phyloP scores from a whole-genome alignment of 768 basidiomycete species.

The Kwoniella mangroviensis region DNA sequence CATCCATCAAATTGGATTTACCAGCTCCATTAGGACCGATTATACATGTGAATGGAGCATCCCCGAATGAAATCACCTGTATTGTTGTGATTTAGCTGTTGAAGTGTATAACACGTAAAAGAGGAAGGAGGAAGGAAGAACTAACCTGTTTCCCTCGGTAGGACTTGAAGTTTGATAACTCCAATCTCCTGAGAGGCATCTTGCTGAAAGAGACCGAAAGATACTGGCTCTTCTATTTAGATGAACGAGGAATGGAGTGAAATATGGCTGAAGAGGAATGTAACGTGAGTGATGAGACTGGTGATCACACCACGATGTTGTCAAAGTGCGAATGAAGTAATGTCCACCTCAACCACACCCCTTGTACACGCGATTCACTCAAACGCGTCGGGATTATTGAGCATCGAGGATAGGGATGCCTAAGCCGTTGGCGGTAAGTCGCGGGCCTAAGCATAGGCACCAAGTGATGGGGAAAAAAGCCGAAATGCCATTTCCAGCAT shows the following conservation, averaged over 20 bases:
- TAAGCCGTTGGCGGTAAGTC: neutral
- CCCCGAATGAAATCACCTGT: slow-evolving; percentile 62
- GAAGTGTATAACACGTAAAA: neutral
- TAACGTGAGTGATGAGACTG: too few species aligned
- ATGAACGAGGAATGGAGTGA: neutral
- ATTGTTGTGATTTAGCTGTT: slow-evolving; percentile 54
- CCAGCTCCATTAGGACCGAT: slow-evolving; percentile 99
- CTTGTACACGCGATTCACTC: neutral
- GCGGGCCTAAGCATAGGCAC: neutral
- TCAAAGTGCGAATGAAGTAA: neutral
- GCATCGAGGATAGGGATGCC: neutral
- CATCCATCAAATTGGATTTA: slow-evolving; percentile 99
- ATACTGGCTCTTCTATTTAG: neutral
- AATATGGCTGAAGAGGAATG: too few species aligned
- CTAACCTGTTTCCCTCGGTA: slow-evolving; percentile 67
- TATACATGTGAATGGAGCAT: slow-evolving; percentile 79
- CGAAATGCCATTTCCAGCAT: neutral
- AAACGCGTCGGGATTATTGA: neutral
- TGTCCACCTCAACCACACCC: neutral
- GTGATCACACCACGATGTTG: neutral
- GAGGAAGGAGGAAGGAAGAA: slow-evolving; percentile 6
- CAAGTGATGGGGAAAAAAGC: neutral
- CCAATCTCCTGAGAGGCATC: slow-evolving; percentile 62
- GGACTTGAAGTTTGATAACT: slow-evolving; percentile 96
- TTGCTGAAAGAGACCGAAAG: slow-evolving; percentile 11